phyloP scores from a whole-genome alignment of 257 asterid genomes.

The Solanum lycopersicoides region DNA sequence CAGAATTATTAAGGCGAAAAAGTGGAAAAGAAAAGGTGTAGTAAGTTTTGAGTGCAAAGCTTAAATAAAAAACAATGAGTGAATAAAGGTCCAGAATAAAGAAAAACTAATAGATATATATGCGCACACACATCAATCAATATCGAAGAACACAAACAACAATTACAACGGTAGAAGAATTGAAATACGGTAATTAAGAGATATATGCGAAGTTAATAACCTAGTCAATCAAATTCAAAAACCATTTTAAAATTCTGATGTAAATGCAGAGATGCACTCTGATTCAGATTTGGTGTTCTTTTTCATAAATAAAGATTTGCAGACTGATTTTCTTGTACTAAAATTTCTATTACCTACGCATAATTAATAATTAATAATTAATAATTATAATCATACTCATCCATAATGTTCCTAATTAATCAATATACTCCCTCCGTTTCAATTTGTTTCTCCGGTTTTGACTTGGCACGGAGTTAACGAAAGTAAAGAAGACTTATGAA shows the following conservation, averaged over 20 bases:
- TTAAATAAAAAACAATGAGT: neutral
- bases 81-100: neutral
- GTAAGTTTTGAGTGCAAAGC: neutral
- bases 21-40: neutral
- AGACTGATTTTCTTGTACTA: neutral
- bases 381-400: neutral
- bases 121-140: neutral
- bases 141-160: neutral
- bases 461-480: neutral
- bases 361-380: no score
- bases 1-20: neutral
- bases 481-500: neutral
- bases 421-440: neutral
- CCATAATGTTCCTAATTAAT: neutral
- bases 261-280: neutral
- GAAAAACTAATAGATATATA: neutral
- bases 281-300: neutral
- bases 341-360: neutral
- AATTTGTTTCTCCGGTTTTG: neutral
- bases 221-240: neutral
- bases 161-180: neutral
- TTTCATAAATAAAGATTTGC: neutral
- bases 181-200: neutral
- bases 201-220: neutral
- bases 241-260: neutral